Base-by-base conservation (phyloP, 495 filamentous ascomycete genomes). In the Penicillium odoratum region DNA sequence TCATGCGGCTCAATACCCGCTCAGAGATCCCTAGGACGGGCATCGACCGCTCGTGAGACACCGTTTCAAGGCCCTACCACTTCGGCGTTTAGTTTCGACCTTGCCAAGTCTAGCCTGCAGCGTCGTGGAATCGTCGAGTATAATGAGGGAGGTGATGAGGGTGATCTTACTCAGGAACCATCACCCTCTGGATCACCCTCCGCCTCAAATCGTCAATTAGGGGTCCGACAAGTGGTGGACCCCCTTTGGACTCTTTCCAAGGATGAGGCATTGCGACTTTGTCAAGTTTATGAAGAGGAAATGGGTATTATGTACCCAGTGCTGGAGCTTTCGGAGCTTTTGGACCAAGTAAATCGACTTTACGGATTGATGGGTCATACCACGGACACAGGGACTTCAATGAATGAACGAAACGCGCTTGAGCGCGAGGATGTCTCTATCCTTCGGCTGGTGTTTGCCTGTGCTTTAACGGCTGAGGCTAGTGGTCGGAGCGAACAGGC, bases 271-370 rank as follows among this genome's bases (percentile, higher is more conserved):
- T 63, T 89, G n/a, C 82, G 89, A 7, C 76, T 95, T 11, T 89
- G 88, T 61, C 70, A 78, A 3, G 79, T 93, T 3, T 91, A 91
- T 61, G 86, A 93, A 54, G 90, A 95, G 66, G 92, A 94, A 69
- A 86, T 94, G 71, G 89, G 89, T 3, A 79, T 90, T 51, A 94
- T 94, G 91, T 96, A 94, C 68, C 91, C 91, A 0, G 81, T 94
- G 5, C 61, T 93, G 28, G 78, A 88, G 54, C 83, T 92, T 31
- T 76, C 87, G 18, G 71, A 78, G 55, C 71, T 90, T 5, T 76
- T 89, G 46, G 70, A 72, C 6, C 84, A 93, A 64, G 84, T 86
- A 2, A 73, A 80, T 8, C 71, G 73, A 31, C 65, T 94, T 7
- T 86, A 85, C 61, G 67, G 69, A 1, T 87, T 83, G 64, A 81